Percentiles rank a stretch among this genome's conserved stretches.
phyloP scores from a whole-genome alignment of 2,329 filamentous ascomycete genomes.

The Ceratocystis harringtonii region DNA sequence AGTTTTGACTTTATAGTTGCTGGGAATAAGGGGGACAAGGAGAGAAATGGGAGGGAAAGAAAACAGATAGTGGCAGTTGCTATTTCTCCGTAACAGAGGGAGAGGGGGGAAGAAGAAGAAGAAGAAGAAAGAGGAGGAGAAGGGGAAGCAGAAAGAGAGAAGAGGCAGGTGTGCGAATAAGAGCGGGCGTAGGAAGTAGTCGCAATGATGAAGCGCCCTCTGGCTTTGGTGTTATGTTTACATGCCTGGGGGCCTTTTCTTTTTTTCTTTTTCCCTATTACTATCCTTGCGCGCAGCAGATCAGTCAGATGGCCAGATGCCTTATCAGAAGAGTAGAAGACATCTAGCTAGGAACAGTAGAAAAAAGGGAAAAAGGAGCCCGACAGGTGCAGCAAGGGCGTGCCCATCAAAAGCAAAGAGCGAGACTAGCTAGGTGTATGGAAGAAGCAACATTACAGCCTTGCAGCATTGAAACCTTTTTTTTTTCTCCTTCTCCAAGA shows the following conservation, averaged over 20 bases:
- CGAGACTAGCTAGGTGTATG: background rate
- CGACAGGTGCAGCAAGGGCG: background rate
- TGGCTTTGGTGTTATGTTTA: background rate
- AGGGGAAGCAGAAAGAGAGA: background rate
- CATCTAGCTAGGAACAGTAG: background rate
- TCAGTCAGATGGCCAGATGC: background rate
- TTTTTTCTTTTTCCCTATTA: background rate
- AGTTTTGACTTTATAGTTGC: background rate
- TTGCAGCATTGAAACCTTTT: constrained; percentile 1
- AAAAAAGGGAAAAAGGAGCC: background rate
- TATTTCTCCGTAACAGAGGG: background rate
- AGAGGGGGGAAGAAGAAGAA: background rate
- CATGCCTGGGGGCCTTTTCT: background rate
- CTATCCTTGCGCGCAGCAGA: background rate
- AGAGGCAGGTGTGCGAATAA: background rate
- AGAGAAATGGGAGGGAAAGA: background rate
- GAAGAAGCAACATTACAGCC: background rate
- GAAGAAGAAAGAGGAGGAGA: background rate
- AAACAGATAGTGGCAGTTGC: background rate
- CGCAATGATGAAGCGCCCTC: background rate
- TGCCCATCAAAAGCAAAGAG: background rate
- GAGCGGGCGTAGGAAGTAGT: background rate
- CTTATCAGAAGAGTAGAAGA: background rate
- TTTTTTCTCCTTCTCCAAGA: background rate
- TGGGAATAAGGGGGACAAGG: background rate